Evolutionary conservation across 345 rosid genomes (phyloP).

Genomic region (Cochlearia excelsa): DNA sequence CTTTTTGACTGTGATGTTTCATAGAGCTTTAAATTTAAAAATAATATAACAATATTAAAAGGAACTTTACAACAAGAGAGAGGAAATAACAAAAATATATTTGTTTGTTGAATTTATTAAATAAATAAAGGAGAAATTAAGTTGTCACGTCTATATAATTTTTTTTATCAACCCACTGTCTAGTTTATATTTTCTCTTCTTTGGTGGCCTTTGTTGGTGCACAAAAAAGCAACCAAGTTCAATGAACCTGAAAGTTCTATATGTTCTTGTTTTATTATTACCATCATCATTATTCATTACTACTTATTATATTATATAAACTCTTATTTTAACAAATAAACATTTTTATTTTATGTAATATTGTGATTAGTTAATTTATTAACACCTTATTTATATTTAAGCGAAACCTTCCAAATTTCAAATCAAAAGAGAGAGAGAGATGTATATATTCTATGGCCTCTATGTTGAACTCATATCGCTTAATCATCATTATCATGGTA

Average conservation of each 20-base stretch:
- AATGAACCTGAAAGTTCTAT: constrained; percentile 28
- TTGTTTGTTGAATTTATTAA: background rate
- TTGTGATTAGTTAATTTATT: background rate
- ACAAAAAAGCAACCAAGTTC: constrained; percentile 33
- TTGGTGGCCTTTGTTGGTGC: constrained; percentile 19
- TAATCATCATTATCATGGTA: background rate
- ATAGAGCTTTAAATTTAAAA: too few relatives aligned
- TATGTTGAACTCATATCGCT: background rate
- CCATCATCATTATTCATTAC: constrained; percentile 15
- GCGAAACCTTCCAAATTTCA: background rate
- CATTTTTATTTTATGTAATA: background rate
- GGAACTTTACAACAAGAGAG: background rate
- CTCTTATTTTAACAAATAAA: constrained; percentile 20
- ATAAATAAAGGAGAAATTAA: constrained; percentile 1
- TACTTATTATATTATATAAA: background rate
- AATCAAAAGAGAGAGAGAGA: background rate
- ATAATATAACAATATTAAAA: background rate
- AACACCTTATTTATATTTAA: background rate
- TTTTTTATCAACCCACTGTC: constrained; percentile 16
- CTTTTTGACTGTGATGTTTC: background rate
- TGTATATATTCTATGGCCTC: background rate
- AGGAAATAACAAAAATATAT: background rate
- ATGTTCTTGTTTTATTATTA: constrained; percentile 25
- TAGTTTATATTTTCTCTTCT: constrained; percentile 7
- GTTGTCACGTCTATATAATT: constrained; percentile 11